These are phyloP conservation scores for Elongisporangium anandrum DNA, from an alignment of 352 stramenopile genomes.

Conservation along the genomic window DNA sequence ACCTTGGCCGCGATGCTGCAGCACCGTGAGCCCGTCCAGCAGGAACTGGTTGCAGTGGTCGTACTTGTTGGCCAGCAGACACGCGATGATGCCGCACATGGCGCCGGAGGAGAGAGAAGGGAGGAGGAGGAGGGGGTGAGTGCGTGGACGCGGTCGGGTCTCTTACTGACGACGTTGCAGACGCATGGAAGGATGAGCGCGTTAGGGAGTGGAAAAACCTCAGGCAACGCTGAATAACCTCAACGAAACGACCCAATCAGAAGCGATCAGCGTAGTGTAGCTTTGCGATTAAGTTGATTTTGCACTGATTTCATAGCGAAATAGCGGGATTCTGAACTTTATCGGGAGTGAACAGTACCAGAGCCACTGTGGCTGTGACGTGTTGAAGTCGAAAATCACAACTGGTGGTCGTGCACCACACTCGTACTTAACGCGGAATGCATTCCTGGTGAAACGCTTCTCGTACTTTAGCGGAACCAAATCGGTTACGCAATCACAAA, in stretches of 20 bases:
- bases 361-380: background rate
- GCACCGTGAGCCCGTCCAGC: conserved; percentile 96
- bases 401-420: background rate
- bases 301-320: background rate
- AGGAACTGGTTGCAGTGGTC: conserved; percentile 92
- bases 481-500: background rate
- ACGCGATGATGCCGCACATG: conserved; percentile 98
- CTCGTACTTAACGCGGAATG: background rate
- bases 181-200: conserved; percentile 1
- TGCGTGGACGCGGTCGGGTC: conserved; percentile 3
- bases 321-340: background rate
- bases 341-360: background rate
- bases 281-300: background rate
- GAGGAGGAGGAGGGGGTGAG: conserved; percentile 1
- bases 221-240: conserved; percentile 13
- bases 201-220: conserved; percentile 14
- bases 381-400: background rate
- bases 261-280: background rate
- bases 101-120: conserved; percentile 10
- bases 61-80: conserved; percentile 95
- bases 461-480: background rate
- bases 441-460: background rate
- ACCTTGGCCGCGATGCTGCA: conserved; percentile 98
- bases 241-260: background rate
- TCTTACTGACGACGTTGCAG: conserved; percentile 4